Conservation (phyloP, 2,329 filamentous ascomycete genomes). For the Colletotrichum eremochloae region DNA sequence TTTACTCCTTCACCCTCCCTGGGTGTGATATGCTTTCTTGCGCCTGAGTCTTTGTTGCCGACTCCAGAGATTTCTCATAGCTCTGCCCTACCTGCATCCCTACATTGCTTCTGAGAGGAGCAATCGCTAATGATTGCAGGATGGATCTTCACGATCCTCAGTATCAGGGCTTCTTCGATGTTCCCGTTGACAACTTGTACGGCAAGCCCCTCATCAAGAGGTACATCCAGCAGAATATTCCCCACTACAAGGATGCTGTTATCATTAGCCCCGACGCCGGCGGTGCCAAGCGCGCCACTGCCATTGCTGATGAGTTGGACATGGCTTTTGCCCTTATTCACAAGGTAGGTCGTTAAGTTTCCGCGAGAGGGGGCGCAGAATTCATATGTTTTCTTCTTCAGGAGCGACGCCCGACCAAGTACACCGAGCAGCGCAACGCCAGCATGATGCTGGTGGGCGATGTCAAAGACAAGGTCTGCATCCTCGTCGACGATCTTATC, state of each 20-base stretch:
- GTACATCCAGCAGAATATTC: slow-evolving; percentile 84
- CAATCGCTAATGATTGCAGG: slow-evolving; percentile 46
- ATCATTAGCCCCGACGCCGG: slow-evolving; percentile 97
- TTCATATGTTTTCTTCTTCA: slow-evolving; percentile 53
- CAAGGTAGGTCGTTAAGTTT: slow-evolving; percentile 74
- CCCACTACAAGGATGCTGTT: slow-evolving; percentile 86
- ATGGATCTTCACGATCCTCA: slow-evolving; percentile 98
- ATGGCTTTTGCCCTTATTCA: slow-evolving; percentile 98
- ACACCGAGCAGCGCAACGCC: slow-evolving; percentile 89
- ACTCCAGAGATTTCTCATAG: background rate
- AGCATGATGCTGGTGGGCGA: slow-evolving; percentile 97
- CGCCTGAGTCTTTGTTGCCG: slow-evolving; percentile 3
- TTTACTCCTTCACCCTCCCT: slow-evolving; percentile 40
- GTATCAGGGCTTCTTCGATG: slow-evolving; percentile 99
- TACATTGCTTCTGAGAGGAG: slow-evolving; percentile 35
- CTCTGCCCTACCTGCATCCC: slow-evolving; percentile 1
- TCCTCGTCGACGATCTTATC: slow-evolving; percentile 93
- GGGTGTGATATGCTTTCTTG: background rate
- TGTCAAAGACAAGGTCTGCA: slow-evolving; percentile 83
- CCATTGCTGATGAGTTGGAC: slow-evolving; percentile 91
- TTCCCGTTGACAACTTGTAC: slow-evolving; percentile 98
- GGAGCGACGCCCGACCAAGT: slow-evolving; percentile 90
- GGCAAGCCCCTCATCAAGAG: slow-evolving; percentile 80
- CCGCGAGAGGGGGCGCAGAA: background rate
- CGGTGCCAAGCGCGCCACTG: slow-evolving; percentile 94